Percentiles rank a stretch among this genome's conserved stretches.
phyloP scores from a whole-genome alignment of 2,329 filamentous ascomycete species.

The Cercospora sp. region DNA sequence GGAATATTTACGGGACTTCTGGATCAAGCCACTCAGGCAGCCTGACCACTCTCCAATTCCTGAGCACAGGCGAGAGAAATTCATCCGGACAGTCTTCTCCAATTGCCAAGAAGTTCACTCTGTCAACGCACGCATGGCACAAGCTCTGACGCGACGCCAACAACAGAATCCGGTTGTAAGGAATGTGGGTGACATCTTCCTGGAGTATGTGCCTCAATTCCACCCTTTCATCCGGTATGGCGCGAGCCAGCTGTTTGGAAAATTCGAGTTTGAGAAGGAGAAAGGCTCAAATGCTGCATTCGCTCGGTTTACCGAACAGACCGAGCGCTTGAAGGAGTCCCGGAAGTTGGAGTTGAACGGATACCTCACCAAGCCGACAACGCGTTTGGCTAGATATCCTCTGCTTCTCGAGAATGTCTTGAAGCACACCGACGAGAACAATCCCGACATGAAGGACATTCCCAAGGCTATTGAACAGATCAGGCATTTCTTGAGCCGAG shows the following conservation, averaged over 20 bases:
- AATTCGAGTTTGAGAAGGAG: constrained; percentile 98
- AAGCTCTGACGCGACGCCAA: constrained; percentile 84
- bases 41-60: constrained; percentile 82
- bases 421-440: constrained; percentile 88
- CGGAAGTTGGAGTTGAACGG: constrained; percentile 95
- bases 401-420: constrained; percentile 86
- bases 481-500: constrained; percentile 79
- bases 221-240: constrained; percentile 96
- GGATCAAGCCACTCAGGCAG: constrained; percentile 88
- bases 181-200: constrained; percentile 90
- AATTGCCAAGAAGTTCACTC: constrained; percentile 94
- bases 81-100: constrained; percentile 91
- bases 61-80: constrained; percentile 80
- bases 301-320: constrained; percentile 90
- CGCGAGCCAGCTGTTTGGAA: constrained; percentile 91
- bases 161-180: constrained; percentile 86
- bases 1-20: constrained; percentile 96
- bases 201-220: constrained; percentile 88
- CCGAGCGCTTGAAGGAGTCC: constrained; percentile 92
- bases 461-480: constrained; percentile 86
- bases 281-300: constrained; percentile 83
- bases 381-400: constrained; percentile 89
- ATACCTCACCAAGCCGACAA: constrained; percentile 96
- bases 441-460: constrained; percentile 86
- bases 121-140: constrained; percentile 86